These are phyloP conservation scores for Aechmea fasciata DNA, from an alignment of 176 grass and related monocot species.

Conservation along the genomic window DNA sequence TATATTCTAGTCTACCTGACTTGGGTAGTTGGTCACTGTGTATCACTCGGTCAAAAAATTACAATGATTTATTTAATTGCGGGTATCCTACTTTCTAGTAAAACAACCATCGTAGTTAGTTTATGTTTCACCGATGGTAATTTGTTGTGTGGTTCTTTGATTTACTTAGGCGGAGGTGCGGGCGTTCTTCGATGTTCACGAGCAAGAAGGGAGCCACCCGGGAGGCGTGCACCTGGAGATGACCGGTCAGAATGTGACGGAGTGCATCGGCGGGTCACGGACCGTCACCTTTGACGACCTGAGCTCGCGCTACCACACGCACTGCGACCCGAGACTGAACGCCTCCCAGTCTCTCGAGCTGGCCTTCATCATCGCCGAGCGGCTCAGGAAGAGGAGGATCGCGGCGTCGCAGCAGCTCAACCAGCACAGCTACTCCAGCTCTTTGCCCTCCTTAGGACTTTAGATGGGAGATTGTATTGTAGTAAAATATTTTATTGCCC, in stretches of 20 bases:
- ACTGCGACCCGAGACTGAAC: conserved; percentile 77
- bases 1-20: background rate
- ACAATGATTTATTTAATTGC: background rate
- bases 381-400: conserved; percentile 62
- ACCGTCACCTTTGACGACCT: conserved; percentile 62
- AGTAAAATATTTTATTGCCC: background rate
- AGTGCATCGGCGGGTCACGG: conserved; percentile 66
- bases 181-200: conserved; percentile 72
- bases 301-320: conserved; percentile 55
- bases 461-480: background rate
- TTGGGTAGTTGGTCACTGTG: background rate
- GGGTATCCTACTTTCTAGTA: no score
- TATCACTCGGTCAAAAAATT: background rate
- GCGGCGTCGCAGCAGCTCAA: conserved; percentile 39
- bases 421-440: conserved; percentile 14
- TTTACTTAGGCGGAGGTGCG: conserved; percentile 59
- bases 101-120: no score
- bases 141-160: background rate
- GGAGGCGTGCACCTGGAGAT: conserved; percentile 77
- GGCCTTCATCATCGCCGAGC: conserved; percentile 58
- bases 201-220: conserved; percentile 74
- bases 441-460: conserved; percentile 36
- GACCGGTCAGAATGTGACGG: conserved; percentile 80
- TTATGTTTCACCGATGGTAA: background rate
- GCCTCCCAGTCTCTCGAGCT: conserved; percentile 86